These are phyloP conservation scores for Tulasnella sp. DNA, from an alignment of 768 basidiomycete species.

Conservation along the genomic window DNA sequence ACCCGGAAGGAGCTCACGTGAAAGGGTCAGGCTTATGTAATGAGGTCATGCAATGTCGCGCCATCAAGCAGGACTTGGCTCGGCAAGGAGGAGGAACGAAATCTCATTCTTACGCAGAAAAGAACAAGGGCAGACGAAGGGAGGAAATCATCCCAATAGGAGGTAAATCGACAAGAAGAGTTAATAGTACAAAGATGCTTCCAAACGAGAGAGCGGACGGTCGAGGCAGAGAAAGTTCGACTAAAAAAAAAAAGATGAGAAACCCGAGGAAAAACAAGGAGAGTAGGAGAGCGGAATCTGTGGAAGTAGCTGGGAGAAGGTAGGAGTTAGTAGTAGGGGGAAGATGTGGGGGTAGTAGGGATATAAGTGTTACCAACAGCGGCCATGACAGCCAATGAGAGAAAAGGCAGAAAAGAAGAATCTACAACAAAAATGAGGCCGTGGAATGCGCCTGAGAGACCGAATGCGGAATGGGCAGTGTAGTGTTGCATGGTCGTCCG, in stretches of 20 bases:
- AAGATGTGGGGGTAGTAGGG: conserved; percentile 4
- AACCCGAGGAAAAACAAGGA: neutral
- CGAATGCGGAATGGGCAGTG: conserved; percentile 34
- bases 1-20: conserved; percentile 15
- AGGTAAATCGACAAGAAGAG: neutral
- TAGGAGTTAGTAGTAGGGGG: neutral
- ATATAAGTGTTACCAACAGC: neutral
- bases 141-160: neutral
- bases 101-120: neutral
- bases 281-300: neutral
- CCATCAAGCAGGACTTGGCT: neutral
- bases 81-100: neutral
- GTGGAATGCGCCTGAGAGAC: neutral
- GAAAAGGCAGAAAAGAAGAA: conserved; percentile 8
- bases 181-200: conserved; percentile 1
- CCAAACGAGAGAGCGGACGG: neutral
- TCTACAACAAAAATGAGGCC: neutral
- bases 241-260: neutral
- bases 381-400: conserved; percentile 15
- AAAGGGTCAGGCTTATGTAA: neutral
- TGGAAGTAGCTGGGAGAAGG: neutral
- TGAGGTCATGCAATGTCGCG: neutral
- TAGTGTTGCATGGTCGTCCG: neutral
- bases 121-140: neutral
- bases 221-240: neutral